phyloP scores from a whole-genome alignment of 169 alveolate species.

The Eimeria acervulina region DNA sequence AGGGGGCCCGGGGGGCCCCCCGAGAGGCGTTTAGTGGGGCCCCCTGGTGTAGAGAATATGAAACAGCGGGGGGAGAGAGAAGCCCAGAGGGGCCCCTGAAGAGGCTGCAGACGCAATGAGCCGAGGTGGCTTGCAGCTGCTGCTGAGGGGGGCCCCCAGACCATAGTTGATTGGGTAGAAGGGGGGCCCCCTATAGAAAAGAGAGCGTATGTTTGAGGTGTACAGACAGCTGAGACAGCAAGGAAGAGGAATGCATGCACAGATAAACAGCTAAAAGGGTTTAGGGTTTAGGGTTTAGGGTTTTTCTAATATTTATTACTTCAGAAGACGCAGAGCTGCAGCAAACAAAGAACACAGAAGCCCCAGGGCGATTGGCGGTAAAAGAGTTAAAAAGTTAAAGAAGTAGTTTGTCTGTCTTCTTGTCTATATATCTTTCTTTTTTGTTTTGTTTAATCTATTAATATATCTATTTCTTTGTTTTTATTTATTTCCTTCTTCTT shows the following conservation, averaged over 20 bases:
- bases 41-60: neutral
- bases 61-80: neutral
- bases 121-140: neutral
- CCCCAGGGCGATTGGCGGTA: no score
- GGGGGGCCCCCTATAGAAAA: neutral
- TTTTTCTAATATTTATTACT: no score
- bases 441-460: no score
- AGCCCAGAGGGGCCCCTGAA: neutral
- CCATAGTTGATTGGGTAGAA: neutral
- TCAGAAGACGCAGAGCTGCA: no score
- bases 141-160: slow-evolving; percentile 28
- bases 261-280: neutral
- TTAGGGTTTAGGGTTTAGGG: no score
- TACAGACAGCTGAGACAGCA: neutral
- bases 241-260: neutral
- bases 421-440: no score
- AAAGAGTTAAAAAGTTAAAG: no score
- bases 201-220: no score
- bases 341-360: no score
- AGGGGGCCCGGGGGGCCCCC: neutral
- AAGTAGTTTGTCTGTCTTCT: no score
- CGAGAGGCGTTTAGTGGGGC: neutral
- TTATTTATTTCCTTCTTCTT: no score
- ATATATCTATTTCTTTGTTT: no score
- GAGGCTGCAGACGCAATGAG: neutral